A percentile compares a stretch with the other conserved stretches of the same genome.
Evolutionary conservation across 495 filamentous ascomycete genomes (phyloP).

Genomic region (Haplographium delicatum): DNA sequence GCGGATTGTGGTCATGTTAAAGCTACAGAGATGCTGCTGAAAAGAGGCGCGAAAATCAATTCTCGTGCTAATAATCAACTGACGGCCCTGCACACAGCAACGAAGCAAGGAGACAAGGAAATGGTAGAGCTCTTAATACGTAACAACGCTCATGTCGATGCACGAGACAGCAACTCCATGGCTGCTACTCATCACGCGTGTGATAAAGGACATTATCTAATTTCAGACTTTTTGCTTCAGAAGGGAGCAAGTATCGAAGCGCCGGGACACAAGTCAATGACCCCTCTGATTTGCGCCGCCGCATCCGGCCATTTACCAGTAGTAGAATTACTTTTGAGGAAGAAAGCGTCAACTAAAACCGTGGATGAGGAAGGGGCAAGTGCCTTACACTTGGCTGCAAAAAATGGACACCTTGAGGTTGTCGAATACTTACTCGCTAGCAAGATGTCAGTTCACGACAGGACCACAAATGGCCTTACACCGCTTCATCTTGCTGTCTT

Average conservation of each 20-base stretch:
- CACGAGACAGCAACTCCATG: neutral
- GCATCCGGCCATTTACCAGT: constrained; percentile 28
- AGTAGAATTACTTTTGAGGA: constrained; percentile 33
- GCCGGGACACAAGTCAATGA: constrained; percentile 26
- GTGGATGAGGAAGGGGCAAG: constrained; percentile 34
- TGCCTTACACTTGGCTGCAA: constrained; percentile 28
- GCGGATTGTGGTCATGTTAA: constrained; percentile 30
- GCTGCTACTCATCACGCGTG: constrained; percentile 12
- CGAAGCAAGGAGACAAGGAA: neutral
- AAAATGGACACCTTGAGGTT: constrained; percentile 38
- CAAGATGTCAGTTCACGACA: constrained; percentile 27
- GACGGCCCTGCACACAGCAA: constrained; percentile 1
- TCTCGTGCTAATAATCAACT: constrained; percentile 24
- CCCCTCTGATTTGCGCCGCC: constrained; percentile 41
- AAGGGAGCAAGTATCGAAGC: constrained; percentile 16
- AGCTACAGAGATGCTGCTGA: constrained; percentile 25
- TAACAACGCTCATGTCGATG: constrained; percentile 2
- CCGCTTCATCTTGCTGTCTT: constrained; percentile 3
- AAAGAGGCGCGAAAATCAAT: constrained; percentile 21
- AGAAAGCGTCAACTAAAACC: constrained; percentile 30
- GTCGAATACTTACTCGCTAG: constrained; percentile 28
- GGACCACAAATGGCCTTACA: constrained; percentile 23
- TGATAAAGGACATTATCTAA: neutral
- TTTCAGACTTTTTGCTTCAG: constrained; percentile 16
- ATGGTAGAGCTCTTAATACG: neutral